Evolutionary conservation across 768 basidiomycete species (phyloP).

Genomic region (Lepiota venenata): DNA sequence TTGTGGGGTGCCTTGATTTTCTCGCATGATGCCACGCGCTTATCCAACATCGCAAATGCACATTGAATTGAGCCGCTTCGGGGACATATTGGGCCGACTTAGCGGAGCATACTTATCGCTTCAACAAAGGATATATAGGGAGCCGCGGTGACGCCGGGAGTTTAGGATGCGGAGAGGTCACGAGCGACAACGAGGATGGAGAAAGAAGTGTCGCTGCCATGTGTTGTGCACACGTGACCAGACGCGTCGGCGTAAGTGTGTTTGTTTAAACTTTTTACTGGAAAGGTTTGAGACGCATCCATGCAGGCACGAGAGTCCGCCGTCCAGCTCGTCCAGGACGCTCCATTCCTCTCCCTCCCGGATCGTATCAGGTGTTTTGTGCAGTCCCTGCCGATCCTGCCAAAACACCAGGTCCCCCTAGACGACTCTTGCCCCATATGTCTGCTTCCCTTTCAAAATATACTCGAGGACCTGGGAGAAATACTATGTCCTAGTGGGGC

Average conservation of each 20-base stretch:
- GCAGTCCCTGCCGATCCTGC: constrained; percentile 40
- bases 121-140: too few species aligned
- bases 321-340: constrained; percentile 20
- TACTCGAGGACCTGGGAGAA: constrained; percentile 42
- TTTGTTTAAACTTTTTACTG: too few species aligned
- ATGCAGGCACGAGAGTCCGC: constrained; percentile 16
- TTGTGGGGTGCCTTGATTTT: too few species aligned
- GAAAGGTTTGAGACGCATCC: background rate
- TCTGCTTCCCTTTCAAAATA: constrained; percentile 44
- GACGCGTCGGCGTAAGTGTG: background rate
- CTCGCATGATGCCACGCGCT: too few species aligned
- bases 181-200: background rate
- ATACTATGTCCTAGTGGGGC: constrained; percentile 13
- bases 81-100: too few species aligned
- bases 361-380: constrained; percentile 36
- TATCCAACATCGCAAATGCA: too few species aligned
- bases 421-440: constrained; percentile 69
- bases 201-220: constrained; percentile 2
- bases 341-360: constrained; percentile 16
- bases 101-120: too few species aligned
- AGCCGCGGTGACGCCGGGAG: too few species aligned
- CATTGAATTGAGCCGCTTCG: too few species aligned
- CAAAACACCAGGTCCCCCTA: constrained; percentile 33
- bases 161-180: constrained; percentile 1
- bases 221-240: background rate